Base-by-base conservation (phyloP, 768 basidiomycete species). In the Lentinus brumalis region DNA sequence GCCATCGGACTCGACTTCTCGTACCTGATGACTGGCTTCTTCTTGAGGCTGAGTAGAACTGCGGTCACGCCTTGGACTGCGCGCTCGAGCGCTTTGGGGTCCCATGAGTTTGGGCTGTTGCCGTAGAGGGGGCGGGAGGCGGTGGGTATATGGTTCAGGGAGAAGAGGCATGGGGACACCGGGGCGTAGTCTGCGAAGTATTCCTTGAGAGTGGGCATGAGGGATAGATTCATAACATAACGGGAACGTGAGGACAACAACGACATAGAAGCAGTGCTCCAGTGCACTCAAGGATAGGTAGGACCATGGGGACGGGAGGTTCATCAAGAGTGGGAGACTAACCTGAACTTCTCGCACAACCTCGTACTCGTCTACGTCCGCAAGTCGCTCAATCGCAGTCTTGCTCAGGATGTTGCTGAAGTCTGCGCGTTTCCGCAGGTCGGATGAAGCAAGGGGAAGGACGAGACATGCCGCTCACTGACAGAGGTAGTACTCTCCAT, bases 401-500 rank as follows among this genome's bases (percentile, higher is more conserved):
- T 98, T 98, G 64, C 84, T 92, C 64, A 99, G 74, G 42, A 92
- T 86, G 69, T 95, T 98, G 77, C 95, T 98, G 73, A 99, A 99
- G 76, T 97, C 96, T 98, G 59, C 16, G 51, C 21, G 47, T 51
- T 14, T 30, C 12, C 32, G 6, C 8, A 21, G 29, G 53, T 53
- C 21, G 65, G 64, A 32, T 30, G 52, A 39, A 18, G 55, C n/a
- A 10, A 15, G 32, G 15, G 29, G 30, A 29, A 5, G 14, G 30
- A 26, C 60, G 16, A 46, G 14, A 29, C 35, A n/a, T 53, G 50
- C 56, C 86, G 91, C 88, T 83, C 80, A 94, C 96, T 90, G 85
- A 98, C 96, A 99, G 72, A 99, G 79, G 82, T 96, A 98, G 77
- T 99, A 99, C 78, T 95, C 94, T 73, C 95, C 95, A 69, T 98